phyloP scores from a whole-genome alignment of 805 yeast genomes.

The Spathaspora hagerdaliae region DNA sequence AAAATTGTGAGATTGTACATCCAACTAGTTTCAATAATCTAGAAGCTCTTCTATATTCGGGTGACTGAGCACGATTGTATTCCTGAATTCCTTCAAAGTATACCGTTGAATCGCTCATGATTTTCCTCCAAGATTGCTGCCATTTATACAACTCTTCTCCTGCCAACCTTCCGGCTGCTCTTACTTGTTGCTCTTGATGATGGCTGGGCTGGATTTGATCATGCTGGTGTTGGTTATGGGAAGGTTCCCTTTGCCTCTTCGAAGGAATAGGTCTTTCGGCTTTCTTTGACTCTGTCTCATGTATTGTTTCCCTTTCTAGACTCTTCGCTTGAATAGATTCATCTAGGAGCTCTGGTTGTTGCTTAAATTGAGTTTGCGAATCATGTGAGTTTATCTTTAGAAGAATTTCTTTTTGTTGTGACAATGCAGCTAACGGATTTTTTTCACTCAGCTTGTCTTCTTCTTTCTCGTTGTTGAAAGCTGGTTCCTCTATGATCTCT shows the following conservation, averaged over 20 bases:
- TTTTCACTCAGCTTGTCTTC: no score
- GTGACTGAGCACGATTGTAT: slow-evolving; percentile 29
- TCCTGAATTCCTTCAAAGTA: slow-evolving; percentile 57
- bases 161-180: slow-evolving; percentile 25
- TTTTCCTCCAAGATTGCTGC: slow-evolving; percentile 63
- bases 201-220: background rate
- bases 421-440: no score
- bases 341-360: no score
- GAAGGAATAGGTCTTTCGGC: background rate
- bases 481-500: no score
- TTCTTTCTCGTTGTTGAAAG: no score
- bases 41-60: slow-evolving; percentile 39
- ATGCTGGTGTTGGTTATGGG: background rate
- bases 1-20: slow-evolving; percentile 41
- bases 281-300: no score
- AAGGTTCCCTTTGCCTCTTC: background rate
- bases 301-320: no score
- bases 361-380: no score
- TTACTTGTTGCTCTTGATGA: slow-evolving; percentile 2
- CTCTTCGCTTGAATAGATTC: no score
- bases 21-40: slow-evolving; percentile 47
- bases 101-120: slow-evolving; percentile 55
- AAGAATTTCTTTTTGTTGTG: no score
- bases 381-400: no score
- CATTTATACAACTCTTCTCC: slow-evolving; percentile 51